A percentile compares a stretch with the other conserved stretches of the same genome.
Evolutionary conservation across 176 grass and related monocot species (phyloP).

Genomic region (Triticum timopheevii): DNA sequence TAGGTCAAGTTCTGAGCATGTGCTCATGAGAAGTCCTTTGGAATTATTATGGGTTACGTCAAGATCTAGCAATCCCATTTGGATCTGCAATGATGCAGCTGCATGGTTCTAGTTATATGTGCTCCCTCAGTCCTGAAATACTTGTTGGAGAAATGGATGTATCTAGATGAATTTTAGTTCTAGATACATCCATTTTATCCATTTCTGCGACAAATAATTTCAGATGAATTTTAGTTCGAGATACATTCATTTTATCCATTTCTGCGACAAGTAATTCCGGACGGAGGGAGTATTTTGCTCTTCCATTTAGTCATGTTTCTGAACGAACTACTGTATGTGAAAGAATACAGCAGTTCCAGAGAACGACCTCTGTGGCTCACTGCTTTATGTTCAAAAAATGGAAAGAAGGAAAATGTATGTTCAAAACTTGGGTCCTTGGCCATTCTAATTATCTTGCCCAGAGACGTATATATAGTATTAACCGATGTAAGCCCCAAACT

Average conservation of each 20-base stretch:
- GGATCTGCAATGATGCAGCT: background rate
- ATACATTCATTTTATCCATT: too few relatives aligned
- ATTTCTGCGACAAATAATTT: too few relatives aligned
- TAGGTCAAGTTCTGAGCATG: background rate
- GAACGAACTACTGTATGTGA: conserved; percentile 11
- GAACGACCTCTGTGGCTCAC: background rate
- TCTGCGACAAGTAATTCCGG: too few relatives aligned
- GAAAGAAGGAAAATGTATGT: background rate
- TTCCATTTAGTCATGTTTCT: conserved; percentile 6
- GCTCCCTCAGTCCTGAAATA: too few relatives aligned
- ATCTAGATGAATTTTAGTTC: too few relatives aligned
- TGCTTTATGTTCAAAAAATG: background rate
- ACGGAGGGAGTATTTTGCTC: background rate
- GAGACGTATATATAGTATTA: conserved; percentile 54
- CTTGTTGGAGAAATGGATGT: too few relatives aligned
- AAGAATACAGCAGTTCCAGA: conserved; percentile 21
- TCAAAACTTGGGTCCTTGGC: conserved; percentile 27
- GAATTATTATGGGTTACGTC: background rate
- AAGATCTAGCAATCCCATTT: background rate
- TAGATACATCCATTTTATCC: too few relatives aligned
- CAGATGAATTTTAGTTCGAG: too few relatives aligned
- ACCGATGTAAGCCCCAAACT: conserved; percentile 35
- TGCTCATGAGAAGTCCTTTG: background rate
- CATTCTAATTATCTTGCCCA: conserved; percentile 31
- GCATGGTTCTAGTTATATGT: too few relatives aligned